phyloP scores from a whole-genome alignment of 768 basidiomycete genomes.

The Suillus subalutaceus region DNA sequence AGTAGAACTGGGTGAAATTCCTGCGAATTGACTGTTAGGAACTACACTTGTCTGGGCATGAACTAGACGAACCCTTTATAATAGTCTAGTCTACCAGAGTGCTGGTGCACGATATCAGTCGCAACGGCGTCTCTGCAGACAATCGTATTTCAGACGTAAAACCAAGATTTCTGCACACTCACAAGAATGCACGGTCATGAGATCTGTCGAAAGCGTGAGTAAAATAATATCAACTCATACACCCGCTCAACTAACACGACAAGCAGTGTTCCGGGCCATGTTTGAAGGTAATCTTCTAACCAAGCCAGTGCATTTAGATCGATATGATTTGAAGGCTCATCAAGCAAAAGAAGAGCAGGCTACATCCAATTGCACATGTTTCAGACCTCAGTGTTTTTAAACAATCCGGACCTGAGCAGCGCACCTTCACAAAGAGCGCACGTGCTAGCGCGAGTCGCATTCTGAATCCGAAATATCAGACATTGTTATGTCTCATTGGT shows the following conservation, averaged over 20 bases:
- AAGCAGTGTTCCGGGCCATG: conserved; percentile 89
- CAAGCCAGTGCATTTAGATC: conserved; percentile 97
- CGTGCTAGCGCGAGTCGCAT: conserved; percentile 96
- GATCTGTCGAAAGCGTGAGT: conserved; percentile 53
- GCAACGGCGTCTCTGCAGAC: conserved; percentile 82
- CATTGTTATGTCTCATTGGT: neutral
- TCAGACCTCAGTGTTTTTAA: conserved; percentile 9
- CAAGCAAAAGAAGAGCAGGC: conserved; percentile 78
- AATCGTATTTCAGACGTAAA: conserved; percentile 3
- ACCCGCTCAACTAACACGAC: conserved; percentile 70
- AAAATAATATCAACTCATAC: conserved; percentile 8
- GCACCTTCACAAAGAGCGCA: conserved; percentile 93
- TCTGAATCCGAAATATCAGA: conserved; percentile 39
- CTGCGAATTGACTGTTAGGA: conserved; percentile 38
- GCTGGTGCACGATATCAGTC: conserved; percentile 97
- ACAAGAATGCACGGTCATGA: conserved; percentile 97
- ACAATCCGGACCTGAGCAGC: neutral
- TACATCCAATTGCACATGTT: conserved; percentile 26
- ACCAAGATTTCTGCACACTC: conserved; percentile 23
- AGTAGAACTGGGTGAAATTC: conserved; percentile 98
- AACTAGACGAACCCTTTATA: conserved; percentile 80
- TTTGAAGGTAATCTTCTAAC: conserved; percentile 96
- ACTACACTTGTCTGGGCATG: neutral
- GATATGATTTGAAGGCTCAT: conserved; percentile 97
- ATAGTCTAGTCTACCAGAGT: conserved; percentile 91